Evolutionary conservation across 164 flowering plant genomes (phyloP).

Genomic region (Chimonanthus praecox): DNA sequence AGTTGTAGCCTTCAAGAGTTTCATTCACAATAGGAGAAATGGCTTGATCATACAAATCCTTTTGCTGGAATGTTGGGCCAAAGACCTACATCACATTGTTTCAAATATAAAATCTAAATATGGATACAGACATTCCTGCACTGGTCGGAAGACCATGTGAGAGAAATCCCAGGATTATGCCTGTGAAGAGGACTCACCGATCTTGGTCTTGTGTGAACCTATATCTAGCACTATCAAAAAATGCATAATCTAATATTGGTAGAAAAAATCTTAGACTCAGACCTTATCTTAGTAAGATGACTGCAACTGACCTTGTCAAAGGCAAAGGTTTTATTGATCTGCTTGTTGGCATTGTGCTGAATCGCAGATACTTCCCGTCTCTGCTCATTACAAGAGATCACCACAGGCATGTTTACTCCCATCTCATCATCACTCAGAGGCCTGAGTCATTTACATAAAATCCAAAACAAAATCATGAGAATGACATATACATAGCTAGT

Average conservation of each 20-base stretch:
- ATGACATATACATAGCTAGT: too few species aligned
- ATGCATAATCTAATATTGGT: too few species aligned
- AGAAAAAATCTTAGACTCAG: too few species aligned
- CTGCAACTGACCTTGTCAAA: constrained; percentile 76
- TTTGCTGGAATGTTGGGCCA: constrained; percentile 74
- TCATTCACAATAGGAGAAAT: constrained; percentile 76
- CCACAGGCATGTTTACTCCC: constrained; percentile 73
- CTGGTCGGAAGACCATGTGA: too few species aligned
- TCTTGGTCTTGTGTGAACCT: too few species aligned
- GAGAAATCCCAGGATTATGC: too few species aligned
- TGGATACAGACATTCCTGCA: too few species aligned
- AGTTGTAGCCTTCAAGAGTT: constrained; percentile 82
- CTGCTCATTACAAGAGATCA: constrained; percentile 73
- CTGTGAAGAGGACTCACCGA: too few species aligned
- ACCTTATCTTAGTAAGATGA: not conserved
- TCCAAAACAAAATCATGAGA: not conserved
- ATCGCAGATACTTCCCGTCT: constrained; percentile 85
- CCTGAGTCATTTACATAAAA: constrained; percentile 28
- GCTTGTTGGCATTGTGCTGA: constrained; percentile 90
- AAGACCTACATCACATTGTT: constrained; percentile 45
- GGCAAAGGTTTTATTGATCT: constrained; percentile 83
- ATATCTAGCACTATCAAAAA: too few species aligned
- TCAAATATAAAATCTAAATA: not conserved
- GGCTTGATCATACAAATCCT: constrained; percentile 60
- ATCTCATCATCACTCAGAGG: constrained; percentile 90